Base-by-base conservation (phyloP, 2,329 filamentous ascomycete species). In the Periconia sp. region DNA sequence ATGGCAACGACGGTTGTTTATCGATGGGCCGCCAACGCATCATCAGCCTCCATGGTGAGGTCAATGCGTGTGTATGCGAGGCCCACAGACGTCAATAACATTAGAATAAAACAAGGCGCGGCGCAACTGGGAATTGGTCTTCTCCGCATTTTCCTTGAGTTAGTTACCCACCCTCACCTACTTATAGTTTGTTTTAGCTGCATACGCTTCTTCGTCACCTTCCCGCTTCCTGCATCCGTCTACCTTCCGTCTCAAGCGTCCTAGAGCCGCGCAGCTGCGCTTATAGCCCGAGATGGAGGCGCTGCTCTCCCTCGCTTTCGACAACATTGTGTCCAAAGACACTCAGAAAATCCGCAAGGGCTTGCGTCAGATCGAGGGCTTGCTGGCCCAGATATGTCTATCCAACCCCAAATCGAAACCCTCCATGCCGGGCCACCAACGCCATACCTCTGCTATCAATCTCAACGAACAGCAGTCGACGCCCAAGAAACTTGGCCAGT, bases 251-350 rank as follows among this genome's bases (percentile, higher is more conserved):
- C 17, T 45, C 47, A 27, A 47, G 47, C n/a, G 30, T 35, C 48
- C 45, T 49, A 42, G 3, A 48, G 15, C 50, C 23, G 44, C 30
- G 30, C 31, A 27, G 45, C 33, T 37, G 33, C 33, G 33, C 33
- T 37, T 37, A 37, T 13, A 37, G 47, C 51, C 56, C 62, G 58
- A 63, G 49, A 97, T 97, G 94, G 94, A 97, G 79, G 86, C 90
- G 49, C 84, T 97, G 27, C 82, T 97, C 52, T 95, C 91, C 43
- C 86, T 96, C 72, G 92, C 93, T 56, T 97, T 97, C 76, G 92
- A 97, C 79, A 96, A 96, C 76, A 88, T 97, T 61, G 95, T 92
- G 56, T 97, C 92, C 46, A 92, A 92, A 74, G 92, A 97, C 66
- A 87, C 87, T 53, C 82, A 83, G 72, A 96, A 96, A 78, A 90